Conservation (phyloP, 2,329 filamentous ascomycete genomes). For the Neurospora sp. region DNA sequence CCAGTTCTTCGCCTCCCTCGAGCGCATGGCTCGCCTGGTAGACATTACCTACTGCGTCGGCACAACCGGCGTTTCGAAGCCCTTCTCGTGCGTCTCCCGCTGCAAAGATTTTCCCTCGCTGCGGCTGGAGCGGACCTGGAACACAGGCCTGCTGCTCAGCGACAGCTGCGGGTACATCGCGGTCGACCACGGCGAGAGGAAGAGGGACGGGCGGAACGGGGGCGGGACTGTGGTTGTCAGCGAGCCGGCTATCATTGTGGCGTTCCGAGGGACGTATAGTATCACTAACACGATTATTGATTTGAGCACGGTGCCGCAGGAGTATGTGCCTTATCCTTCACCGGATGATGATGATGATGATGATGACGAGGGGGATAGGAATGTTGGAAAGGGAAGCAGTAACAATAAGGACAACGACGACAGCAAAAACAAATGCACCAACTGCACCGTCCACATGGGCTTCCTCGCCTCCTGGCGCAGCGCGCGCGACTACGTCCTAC, state of each 20-base stretch:
- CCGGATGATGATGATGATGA: slow-evolving; percentile 31
- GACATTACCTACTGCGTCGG: slow-evolving; percentile 95
- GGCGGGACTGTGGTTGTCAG: slow-evolving; percentile 10
- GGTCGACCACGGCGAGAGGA: slow-evolving; percentile 55
- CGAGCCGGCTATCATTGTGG: slow-evolving; percentile 57
- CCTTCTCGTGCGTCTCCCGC: slow-evolving; percentile 76
- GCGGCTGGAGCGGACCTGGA: slow-evolving; percentile 76
- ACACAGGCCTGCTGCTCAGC: slow-evolving; percentile 75
- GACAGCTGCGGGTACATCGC: slow-evolving; percentile 94
- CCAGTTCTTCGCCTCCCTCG: slow-evolving; percentile 67
- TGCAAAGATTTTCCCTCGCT: slow-evolving; percentile 77
- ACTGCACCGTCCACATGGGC: slow-evolving; percentile 88
- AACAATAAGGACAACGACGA: neutral
- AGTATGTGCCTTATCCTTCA: slow-evolving; percentile 79
- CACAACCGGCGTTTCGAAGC: slow-evolving; percentile 67
- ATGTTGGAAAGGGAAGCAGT: slow-evolving; percentile 22
- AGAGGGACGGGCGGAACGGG: slow-evolving; percentile 8
- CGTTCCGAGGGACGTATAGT: slow-evolving; percentile 91
- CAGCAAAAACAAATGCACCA: slow-evolving; percentile 48
- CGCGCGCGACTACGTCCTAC: slow-evolving; percentile 60
- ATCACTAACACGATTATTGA: slow-evolving; percentile 86
- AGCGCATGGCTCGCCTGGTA: slow-evolving; percentile 81
- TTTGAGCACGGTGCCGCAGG: slow-evolving; percentile 78
- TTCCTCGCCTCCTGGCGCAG: slow-evolving; percentile 80
- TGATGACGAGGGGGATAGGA: slow-evolving; percentile 4